Conservation (phyloP, 192 early-diverging fungal species). For the Umbelopsis isabellina region DNA sequence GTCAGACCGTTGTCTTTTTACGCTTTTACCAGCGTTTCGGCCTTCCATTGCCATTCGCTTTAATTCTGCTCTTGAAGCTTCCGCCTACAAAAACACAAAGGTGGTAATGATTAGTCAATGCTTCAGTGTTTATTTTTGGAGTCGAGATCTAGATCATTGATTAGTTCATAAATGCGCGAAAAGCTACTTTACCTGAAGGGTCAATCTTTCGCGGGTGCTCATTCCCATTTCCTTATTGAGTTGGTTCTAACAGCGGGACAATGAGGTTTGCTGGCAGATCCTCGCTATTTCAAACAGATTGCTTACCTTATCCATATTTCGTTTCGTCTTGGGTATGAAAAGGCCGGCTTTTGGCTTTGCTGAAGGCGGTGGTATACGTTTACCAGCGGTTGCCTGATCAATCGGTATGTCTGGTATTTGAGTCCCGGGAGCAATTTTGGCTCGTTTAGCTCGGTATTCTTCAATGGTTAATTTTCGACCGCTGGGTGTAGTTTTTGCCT, state of each 20-base stretch:
- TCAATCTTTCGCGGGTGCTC: constrained; percentile 20
- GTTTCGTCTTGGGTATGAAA: constrained; percentile 24
- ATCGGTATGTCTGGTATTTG: background rate
- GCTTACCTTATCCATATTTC: constrained; percentile 9
- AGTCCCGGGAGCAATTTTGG: background rate
- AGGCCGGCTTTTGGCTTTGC: background rate
- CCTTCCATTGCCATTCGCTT: background rate
- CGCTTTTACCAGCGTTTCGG: background rate
- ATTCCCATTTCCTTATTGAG: background rate
- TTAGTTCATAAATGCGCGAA: background rate
- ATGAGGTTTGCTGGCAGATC: constrained; percentile 11
- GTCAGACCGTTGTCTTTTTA: background rate
- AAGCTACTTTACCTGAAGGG: constrained; percentile 7
- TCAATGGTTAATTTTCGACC: constrained; percentile 7
- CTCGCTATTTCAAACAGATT: background rate
- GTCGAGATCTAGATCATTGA: background rate
- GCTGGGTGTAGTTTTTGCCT: background rate
- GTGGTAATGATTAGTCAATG: too few species aligned
- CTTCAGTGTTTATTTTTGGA: background rate
- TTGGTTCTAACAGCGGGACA: background rate
- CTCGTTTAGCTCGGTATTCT: constrained; percentile 11
- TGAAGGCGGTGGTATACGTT: background rate
- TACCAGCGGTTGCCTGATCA: background rate
- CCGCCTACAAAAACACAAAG: background rate
- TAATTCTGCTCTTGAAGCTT: constrained; percentile 9